Percentiles rank a stretch among this genome's conserved stretches.
Evolutionary conservation across 305 asterid genomes (phyloP).

Genomic region (Rubia occidens): DNA sequence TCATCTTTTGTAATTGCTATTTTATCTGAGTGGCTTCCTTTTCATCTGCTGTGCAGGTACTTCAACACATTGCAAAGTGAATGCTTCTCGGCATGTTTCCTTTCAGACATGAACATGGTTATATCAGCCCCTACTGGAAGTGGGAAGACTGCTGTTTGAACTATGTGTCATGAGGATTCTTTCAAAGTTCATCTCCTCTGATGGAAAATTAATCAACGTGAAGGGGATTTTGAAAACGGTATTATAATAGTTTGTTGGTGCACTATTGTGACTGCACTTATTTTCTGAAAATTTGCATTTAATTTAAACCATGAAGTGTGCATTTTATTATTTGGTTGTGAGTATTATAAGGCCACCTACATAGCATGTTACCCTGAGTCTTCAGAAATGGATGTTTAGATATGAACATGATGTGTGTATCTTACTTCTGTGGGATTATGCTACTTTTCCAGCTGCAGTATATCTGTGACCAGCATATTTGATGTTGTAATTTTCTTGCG

Average conservation of each 20-base stretch:
- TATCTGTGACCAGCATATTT: background rate
- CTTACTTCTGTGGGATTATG: background rate
- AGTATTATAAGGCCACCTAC: no score
- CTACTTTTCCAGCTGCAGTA: background rate
- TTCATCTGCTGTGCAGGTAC: slow-evolving; percentile 40
- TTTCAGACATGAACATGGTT: slow-evolving; percentile 86
- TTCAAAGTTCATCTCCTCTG: slow-evolving; percentile 60
- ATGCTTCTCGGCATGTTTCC: slow-evolving; percentile 78
- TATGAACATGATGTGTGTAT: background rate
- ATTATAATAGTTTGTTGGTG: slow-evolving; percentile 4
- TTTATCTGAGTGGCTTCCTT: slow-evolving; percentile 8
- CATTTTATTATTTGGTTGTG: no score
- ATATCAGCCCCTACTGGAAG: slow-evolving; percentile 99
- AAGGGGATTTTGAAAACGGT: slow-evolving; percentile 88
- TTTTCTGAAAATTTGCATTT: no score
- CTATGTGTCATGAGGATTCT: slow-evolving; percentile 90
- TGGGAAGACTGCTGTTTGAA: slow-evolving; percentile 95
- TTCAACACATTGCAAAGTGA: slow-evolving; percentile 94
- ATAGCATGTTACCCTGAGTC: no score
- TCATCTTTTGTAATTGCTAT: background rate
- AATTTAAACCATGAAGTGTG: no score
- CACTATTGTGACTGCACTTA: background rate
- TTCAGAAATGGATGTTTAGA: background rate
- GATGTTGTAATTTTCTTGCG: slow-evolving; percentile 16
- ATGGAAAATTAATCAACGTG: slow-evolving; percentile 49